phyloP scores from a whole-genome alignment of 768 basidiomycete genomes.

The Ramaria sp. region DNA sequence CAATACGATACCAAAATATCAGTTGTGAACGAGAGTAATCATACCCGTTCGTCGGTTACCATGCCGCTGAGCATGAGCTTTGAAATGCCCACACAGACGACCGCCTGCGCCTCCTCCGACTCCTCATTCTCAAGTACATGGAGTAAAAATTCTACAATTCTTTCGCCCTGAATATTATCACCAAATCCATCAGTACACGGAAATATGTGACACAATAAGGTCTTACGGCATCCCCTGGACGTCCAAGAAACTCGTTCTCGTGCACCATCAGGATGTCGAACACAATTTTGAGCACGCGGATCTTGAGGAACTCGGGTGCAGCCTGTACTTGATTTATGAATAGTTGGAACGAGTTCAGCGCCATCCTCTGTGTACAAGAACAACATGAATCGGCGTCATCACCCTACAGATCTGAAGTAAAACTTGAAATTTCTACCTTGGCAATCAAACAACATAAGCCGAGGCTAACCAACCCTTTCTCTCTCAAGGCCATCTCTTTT shows the following conservation, averaged over 20 bases:
- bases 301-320: conserved; percentile 53
- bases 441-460: conserved; percentile 84
- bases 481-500: conserved; percentile 72
- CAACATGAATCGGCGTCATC: conserved; percentile 17
- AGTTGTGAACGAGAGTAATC: conserved; percentile 15
- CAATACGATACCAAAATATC: background rate
- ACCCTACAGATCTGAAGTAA: conserved; percentile 6
- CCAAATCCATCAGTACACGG: background rate
- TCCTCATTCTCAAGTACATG: conserved; percentile 46
- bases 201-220: conserved; percentile 3
- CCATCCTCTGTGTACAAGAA: conserved; percentile 28
- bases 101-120: conserved; percentile 51
- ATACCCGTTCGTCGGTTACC: conserved; percentile 59
- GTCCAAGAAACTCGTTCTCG: conserved; percentile 50
- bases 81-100: conserved; percentile 69
- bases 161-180: conserved; percentile 27
- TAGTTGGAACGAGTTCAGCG: conserved; percentile 57
- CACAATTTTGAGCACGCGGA: conserved; percentile 63
- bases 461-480: conserved; percentile 70
- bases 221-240: conserved; percentile 20
- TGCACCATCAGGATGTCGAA: conserved; percentile 87
- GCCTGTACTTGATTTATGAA: conserved; percentile 68
- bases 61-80: conserved; percentile 77
- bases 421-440: conserved; percentile 30
- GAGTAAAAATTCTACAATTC: conserved; percentile 59